Base-by-base conservation (phyloP, 768 basidiomycete genomes). In the Macrolepiota albuminosa region DNA sequence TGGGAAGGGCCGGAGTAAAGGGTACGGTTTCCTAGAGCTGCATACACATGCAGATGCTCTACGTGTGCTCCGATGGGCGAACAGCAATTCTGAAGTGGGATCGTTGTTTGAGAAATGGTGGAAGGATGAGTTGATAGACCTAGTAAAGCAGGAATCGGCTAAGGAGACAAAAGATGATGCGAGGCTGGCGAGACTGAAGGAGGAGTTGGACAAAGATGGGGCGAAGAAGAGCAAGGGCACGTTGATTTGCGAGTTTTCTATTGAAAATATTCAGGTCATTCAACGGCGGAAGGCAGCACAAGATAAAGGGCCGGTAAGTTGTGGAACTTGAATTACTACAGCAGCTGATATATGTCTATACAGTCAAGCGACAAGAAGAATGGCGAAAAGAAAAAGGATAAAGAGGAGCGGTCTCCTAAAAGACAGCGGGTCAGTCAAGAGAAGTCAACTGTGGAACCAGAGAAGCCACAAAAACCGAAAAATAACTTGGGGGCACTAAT, bases 21-120 rank as follows among this genome's bases (percentile, higher is more conserved):
- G 97, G 1, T 99, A 98, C 67, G 97, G 96, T 10, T 98, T 99
- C 75, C 68, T 98, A 36, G 96, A 98, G 76, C 83, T 97, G 82
- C 76, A 85, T 51, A 82, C 78, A 31, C 97, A 99, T 66, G 85
- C 88, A 6, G 93, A 98, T 70, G 94, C 96, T 6, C 76, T 99
- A 26, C 88, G 91, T 29, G 88, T 98, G 6, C 74, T 98, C 48
- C 82, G 97, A 37, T 98, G 93, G 93, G 89, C 91, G 33, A 99
- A 98, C 75, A 95, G 93, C 69, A 95, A 97, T 69, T 73, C 83
- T 0, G 82, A 79, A 4, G 81, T 90, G 0, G 81, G 78, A 1
- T 65, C 70, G 6, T 74, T 98, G 58, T 86, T 95, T 67, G 80
- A 83, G 63, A 78, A 77, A 56, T 94, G 96, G 97, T 93, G 89